Percentiles rank a stretch among this genome's conserved stretches.
Conservation (phyloP, 1,139 yeast species). For the Candida labiduridarum region DNA sequence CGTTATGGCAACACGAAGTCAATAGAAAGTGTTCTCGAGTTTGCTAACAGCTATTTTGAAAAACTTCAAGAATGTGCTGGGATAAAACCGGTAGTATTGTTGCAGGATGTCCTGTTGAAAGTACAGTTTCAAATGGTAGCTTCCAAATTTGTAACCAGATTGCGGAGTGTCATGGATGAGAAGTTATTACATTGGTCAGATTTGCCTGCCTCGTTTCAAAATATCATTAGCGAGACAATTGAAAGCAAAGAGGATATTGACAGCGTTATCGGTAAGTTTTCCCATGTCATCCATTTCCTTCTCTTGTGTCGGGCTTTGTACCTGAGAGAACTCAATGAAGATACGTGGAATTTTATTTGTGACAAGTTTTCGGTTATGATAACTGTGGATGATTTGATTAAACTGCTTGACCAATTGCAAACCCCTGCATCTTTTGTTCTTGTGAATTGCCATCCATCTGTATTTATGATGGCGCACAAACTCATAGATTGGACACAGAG, state of each 20-base stretch:
- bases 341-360: conserved; percentile 3
- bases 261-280: background rate
- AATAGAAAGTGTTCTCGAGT: conserved; percentile 3
- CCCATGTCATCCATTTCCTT: background rate
- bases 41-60: background rate
- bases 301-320: background rate
- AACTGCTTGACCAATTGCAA: background rate
- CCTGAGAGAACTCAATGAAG: background rate
- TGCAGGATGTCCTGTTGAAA: background rate
- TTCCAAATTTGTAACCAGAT: background rate
- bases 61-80: conserved; percentile 4
- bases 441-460: conserved; percentile 4
- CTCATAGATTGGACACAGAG: background rate
- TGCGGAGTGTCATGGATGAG: background rate
- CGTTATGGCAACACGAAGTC: conserved; percentile 8
- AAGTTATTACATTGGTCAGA: background rate
- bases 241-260: background rate
- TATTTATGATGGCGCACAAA: background rate
- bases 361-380: conserved; percentile 5
- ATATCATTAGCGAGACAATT: background rate
- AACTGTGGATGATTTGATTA: conserved; percentile 4
- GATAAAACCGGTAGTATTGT: background rate
- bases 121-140: background rate
- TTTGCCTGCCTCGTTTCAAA: background rate
- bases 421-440: background rate